phyloP scores from a whole-genome alignment of 495 filamentous ascomycete genomes.

The Aspergillus bertholletiae region DNA sequence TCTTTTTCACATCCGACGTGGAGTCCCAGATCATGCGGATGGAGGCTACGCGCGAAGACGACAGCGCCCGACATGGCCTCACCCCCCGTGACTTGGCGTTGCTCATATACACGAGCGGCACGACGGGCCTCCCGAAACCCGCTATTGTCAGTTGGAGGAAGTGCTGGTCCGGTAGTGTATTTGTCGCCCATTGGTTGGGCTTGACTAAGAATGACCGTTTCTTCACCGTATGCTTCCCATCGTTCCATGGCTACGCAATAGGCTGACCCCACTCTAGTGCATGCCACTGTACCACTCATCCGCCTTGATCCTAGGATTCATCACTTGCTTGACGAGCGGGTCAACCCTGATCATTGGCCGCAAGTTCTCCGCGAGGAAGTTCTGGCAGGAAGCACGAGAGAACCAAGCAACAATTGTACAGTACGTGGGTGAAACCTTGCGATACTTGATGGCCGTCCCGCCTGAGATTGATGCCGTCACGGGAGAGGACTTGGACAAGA shows the following conservation, averaged over 20 bases:
- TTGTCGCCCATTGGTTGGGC: slow-evolving; percentile 54
- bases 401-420: slow-evolving; percentile 79
- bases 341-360: slow-evolving; percentile 69
- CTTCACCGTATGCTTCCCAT: slow-evolving; percentile 62
- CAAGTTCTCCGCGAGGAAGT: slow-evolving; percentile 77
- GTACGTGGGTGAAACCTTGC: slow-evolving; percentile 93
- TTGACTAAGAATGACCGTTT: slow-evolving; percentile 61
- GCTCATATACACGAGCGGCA: slow-evolving; percentile 85
- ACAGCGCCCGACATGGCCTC: slow-evolving; percentile 53
- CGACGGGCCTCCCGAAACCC: slow-evolving; percentile 87
- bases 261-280: slow-evolving; percentile 44
- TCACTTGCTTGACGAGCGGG: slow-evolving; percentile 54
- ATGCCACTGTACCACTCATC: slow-evolving; percentile 97
- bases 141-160: slow-evolving; percentile 84
- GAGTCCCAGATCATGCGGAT: slow-evolving; percentile 57
- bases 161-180: slow-evolving; percentile 45
- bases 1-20: slow-evolving; percentile 60
- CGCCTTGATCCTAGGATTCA: slow-evolving; percentile 68
- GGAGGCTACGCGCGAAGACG: slow-evolving; percentile 58
- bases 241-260: background rate
- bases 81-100: slow-evolving; percentile 58
- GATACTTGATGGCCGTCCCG: slow-evolving; percentile 78
- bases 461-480: slow-evolving; percentile 59
- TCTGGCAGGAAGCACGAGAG: slow-evolving; percentile 75
- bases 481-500: slow-evolving; percentile 70